Evolutionary conservation across 768 basidiomycete genomes (phyloP), one percentile per base, ranked within the genome.

Genomic region (Mycena leptocephala): DNA sequence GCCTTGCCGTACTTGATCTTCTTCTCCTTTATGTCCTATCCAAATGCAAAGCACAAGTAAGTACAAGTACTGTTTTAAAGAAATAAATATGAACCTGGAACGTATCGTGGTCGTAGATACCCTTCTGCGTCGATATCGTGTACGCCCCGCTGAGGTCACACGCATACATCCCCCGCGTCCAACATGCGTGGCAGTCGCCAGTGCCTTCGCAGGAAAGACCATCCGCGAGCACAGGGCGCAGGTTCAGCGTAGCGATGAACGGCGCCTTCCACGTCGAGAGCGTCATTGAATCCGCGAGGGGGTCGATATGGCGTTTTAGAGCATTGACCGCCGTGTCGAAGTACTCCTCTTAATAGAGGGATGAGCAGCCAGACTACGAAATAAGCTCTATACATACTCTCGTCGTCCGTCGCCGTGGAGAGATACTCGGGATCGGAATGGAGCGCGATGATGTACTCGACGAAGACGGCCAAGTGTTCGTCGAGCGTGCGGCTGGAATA

Each of bases 221-320:
- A 30, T 75, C 77, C 39, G 30, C 66, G 37, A 78, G 74, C 5
- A 53, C 7, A 7, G 77, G 77, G 16, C 77, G 74, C 28, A 78
- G 71, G 24, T 78, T 64, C 26, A 78, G 28, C 3, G 77, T 78
- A 26, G 70, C 69, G 10, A 75, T 75, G 30, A 75, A 78, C 10
- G 77, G 77, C 28, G 77, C 77, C 62, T 78, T 78, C 77, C 77
- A 78, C 28, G 58, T 69, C 10, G 77, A 75, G 5, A 58, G 66
- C 13, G 56, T 53, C 61, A 78, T 75, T 22, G 74, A 68, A 41
- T 78, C 77, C 5, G 77, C 74, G 53, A 78, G 77, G 8, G 77
- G 71, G n/a, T 76, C 74, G 58, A 75, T 59, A 32, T 69, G 70
- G 1, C 69, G 70, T 5, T 55, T 48, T 18, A 78, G 55, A 16